These are phyloP conservation scores for Ophiocordyceps polyrhachis-furcata DNA, from an alignment of 2,329 filamentous ascomycete species.

Conservation along the genomic window DNA sequence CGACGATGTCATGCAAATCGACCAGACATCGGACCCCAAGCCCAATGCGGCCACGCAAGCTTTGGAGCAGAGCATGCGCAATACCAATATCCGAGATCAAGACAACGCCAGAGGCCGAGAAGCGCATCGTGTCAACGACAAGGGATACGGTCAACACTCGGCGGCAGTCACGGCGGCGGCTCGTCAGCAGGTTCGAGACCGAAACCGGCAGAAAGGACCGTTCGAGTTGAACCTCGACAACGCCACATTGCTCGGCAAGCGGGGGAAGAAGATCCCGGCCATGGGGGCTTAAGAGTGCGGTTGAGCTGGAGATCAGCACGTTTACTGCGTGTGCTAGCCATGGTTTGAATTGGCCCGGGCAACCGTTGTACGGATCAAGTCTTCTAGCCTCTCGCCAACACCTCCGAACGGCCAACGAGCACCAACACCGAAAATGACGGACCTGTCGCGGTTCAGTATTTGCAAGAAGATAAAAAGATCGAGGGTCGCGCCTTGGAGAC, in stretches of 20 bases:
- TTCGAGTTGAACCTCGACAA: constrained; percentile 90
- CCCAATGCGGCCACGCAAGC: constrained; percentile 37
- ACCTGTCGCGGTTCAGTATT: background rate
- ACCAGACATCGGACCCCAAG: constrained; percentile 29
- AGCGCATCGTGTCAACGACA: constrained; percentile 21
- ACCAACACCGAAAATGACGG: too few relatives aligned
- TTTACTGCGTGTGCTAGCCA: too few relatives aligned
- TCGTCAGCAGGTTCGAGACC: constrained; percentile 54
- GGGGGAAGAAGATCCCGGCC: constrained; percentile 34
- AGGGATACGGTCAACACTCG: constrained; percentile 79
- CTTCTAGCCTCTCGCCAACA: too few relatives aligned
- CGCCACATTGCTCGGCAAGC: constrained; percentile 67
- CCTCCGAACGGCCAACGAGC: too few relatives aligned
- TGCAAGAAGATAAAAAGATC: background rate
- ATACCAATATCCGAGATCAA: constrained; percentile 50
- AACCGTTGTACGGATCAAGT: background rate
- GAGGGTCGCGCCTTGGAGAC: background rate
- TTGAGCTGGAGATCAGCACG: background rate
- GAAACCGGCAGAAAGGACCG: constrained; percentile 52
- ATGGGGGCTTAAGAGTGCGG: constrained; percentile 16
- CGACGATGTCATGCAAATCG: constrained; percentile 42
- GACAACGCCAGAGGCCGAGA: constrained; percentile 15
- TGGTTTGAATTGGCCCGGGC: too few relatives aligned
- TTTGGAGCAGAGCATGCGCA: constrained; percentile 75
- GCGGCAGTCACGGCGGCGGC: constrained; percentile 69